A percentile compares a stretch with the other conserved stretches of the same genome.
Evolutionary conservation across 176 grass and related monocot genomes (phyloP).

Genomic region (Triticum urartu): DNA sequence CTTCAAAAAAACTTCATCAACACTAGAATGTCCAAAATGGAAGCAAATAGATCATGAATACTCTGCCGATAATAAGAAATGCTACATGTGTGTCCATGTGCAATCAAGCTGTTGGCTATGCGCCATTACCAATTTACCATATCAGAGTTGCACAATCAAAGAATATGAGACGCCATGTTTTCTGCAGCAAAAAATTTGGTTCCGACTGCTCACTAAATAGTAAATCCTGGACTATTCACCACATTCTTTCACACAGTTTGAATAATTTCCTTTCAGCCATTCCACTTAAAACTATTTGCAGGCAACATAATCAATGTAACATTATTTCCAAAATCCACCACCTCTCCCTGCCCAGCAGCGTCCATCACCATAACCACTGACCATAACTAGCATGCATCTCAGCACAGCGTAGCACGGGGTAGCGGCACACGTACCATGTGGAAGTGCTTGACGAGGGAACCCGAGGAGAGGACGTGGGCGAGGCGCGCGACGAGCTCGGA

Average conservation of each 20-base stretch:
- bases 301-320: not conserved
- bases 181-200: not conserved
- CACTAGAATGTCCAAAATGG: not conserved
- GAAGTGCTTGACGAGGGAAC: conserved; percentile 70
- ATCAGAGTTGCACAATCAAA: not conserved
- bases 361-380: not conserved
- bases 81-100: conserved; percentile 1
- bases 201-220: not conserved
- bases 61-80: not conserved
- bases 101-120: not conserved
- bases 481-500: conserved; percentile 67
- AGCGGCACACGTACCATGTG: conserved; percentile 53
- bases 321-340: not conserved
- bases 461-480: conserved; percentile 53
- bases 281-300: not conserved
- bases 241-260: not conserved
- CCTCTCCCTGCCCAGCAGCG: not conserved
- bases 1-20: not conserved
- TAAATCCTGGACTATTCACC: not conserved
- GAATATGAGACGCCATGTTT: not conserved
- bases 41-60: not conserved
- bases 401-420: not conserved
- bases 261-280: not conserved
- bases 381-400: not conserved
- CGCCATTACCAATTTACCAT: not conserved